phyloP scores from a whole-genome alignment of 2,329 filamentous ascomycete genomes.

The Ascosphaera apis region DNA sequence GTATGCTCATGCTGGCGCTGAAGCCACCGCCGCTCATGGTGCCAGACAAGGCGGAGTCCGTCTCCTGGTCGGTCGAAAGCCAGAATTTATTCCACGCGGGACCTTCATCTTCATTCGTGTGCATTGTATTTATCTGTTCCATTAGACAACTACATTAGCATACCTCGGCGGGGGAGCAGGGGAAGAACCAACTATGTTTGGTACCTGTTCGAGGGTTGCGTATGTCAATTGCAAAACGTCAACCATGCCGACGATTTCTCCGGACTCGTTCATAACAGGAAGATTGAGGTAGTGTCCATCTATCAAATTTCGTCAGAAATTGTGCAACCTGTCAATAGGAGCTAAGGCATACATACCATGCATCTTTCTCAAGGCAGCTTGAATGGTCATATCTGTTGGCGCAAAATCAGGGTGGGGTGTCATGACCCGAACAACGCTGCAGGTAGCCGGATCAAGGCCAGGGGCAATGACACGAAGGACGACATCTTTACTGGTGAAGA shows the following conservation, averaged over 20 bases:
- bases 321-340: constrained; percentile 1
- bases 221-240: constrained; percentile 97
- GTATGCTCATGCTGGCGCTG: constrained; percentile 40
- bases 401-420: constrained; percentile 98
- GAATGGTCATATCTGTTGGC: constrained; percentile 96
- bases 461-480: constrained; percentile 94
- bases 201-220: constrained; percentile 87
- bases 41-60: constrained; percentile 88
- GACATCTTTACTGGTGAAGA: constrained; percentile 98
- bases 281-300: constrained; percentile 97
- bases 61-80: constrained; percentile 85
- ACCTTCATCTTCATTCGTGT: constrained; percentile 66
- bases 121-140: constrained; percentile 63
- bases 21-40: constrained; percentile 67
- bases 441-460: constrained; percentile 77
- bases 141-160: not conserved
- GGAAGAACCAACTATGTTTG: constrained; percentile 8
- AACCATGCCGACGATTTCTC: constrained; percentile 98
- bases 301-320: constrained; percentile 15
- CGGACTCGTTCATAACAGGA: constrained; percentile 90
- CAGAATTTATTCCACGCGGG: constrained; percentile 99
- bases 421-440: constrained; percentile 97
- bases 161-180: not conserved
- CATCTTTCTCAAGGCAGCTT: constrained; percentile 96
- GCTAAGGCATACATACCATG: constrained; percentile 42